Evolutionary conservation across 148 eudicot species (phyloP).

Genomic region (Linanthus parryae): DNA sequence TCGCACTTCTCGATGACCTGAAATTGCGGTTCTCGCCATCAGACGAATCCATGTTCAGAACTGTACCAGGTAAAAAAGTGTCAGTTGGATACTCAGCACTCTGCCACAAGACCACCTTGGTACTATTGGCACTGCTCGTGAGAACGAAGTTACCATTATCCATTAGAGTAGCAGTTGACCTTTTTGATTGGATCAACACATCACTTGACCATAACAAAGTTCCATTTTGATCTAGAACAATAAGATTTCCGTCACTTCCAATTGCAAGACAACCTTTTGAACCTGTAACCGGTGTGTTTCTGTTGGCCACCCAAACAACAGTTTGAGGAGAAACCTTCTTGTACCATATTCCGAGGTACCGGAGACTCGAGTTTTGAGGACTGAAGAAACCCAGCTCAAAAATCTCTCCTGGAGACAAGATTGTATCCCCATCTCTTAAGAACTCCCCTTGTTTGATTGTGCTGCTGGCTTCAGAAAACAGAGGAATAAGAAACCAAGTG

Average conservation of each 20-base stretch:
- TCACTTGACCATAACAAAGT: constrained; percentile 33
- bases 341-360: too few relatives aligned
- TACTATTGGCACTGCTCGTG: background rate
- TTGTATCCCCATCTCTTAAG: constrained; percentile 31
- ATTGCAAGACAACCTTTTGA: constrained; percentile 26
- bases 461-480: constrained; percentile 10
- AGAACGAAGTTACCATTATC: constrained; percentile 33
- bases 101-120: constrained; percentile 35
- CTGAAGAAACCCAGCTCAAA: constrained; percentile 60
- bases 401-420: constrained; percentile 21
- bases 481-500: background rate
- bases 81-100: constrained; percentile 58
- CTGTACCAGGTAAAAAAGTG: constrained; percentile 44
- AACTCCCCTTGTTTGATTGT: constrained; percentile 23
- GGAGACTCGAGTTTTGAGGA: constrained; percentile 30
- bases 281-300: constrained; percentile 28
- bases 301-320: too few relatives aligned
- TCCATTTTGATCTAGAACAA: constrained; percentile 24
- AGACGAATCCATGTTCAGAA: constrained; percentile 9
- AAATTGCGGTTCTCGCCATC: constrained; percentile 21
- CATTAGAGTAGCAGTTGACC: constrained; percentile 23
- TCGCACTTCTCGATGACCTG: constrained; percentile 42
- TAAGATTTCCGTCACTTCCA: constrained; percentile 31
- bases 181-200: background rate
- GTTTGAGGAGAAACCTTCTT: constrained; percentile 15